Conservation (phyloP, 1,284 basidiomycete genomes). For the Apiotrichum sp. region DNA sequence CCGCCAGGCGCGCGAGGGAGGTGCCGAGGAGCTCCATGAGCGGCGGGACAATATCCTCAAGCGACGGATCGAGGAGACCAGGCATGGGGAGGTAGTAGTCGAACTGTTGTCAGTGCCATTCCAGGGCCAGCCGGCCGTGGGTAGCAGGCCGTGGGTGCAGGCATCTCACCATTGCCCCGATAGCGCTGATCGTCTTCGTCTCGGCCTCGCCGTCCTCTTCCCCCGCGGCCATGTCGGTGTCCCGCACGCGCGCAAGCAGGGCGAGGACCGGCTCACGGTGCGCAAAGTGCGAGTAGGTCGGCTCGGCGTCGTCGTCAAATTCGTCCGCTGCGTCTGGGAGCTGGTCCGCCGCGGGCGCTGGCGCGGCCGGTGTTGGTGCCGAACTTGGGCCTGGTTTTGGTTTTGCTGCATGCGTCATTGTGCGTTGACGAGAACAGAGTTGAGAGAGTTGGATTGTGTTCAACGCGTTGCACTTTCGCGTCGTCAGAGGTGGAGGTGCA, state of each 20-base stretch:
- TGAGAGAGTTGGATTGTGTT: no score
- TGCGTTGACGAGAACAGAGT: no score
- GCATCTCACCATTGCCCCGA: not conserved
- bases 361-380: no score
- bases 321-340: no score
- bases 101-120: conserved; percentile 54
- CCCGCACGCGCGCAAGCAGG: conserved; percentile 54
- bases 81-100: conserved; percentile 88
- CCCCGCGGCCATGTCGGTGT: conserved; percentile 51
- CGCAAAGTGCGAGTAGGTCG: conserved; percentile 45
- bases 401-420: no score
- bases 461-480: no score
- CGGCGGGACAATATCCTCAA: conserved; percentile 76
- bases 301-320: conserved; percentile 33
- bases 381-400: no score
- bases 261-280: conserved; percentile 54
- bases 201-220: conserved; percentile 48
- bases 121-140: no score
- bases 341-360: no score
- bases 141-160: no score
- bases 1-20: conserved; percentile 49
- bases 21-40: conserved; percentile 62
- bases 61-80: conserved; percentile 88
- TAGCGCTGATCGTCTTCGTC: not conserved
- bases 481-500: no score